These are phyloP conservation scores for Aspergillus egyptiacus DNA, from an alignment of 495 filamentous ascomycete genomes.

Conservation along the genomic window DNA sequence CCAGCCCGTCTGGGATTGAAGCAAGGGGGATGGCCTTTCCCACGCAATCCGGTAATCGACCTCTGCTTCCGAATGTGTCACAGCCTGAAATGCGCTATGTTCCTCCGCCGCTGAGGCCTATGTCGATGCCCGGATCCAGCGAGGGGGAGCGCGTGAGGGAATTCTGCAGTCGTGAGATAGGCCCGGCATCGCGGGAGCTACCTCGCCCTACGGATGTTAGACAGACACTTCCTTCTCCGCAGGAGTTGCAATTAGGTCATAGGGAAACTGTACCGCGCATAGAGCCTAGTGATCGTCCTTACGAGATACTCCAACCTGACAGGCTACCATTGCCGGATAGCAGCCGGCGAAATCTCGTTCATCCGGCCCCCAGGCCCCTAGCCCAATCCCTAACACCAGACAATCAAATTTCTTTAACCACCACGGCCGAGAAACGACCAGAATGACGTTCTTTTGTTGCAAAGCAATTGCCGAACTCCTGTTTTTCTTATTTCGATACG, in stretches of 20 bases:
- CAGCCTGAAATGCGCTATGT: constrained; percentile 15
- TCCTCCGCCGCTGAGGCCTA: constrained; percentile 11
- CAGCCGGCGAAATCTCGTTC: constrained; percentile 21
- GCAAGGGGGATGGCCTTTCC: constrained; percentile 3
- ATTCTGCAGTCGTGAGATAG: constrained; percentile 21
- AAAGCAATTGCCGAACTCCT: neutral
- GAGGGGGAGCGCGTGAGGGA: constrained; percentile 20
- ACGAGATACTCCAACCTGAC: constrained; percentile 21
- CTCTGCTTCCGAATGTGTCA: neutral
- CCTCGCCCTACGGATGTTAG: constrained; percentile 30
- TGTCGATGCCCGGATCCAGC: constrained; percentile 8
- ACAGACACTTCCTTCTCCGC: constrained; percentile 32
- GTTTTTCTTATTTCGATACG: constrained; percentile 10
- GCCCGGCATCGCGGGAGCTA: constrained; percentile 28
- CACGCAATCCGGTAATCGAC: constrained; percentile 8
- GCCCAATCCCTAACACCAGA: constrained; percentile 12
- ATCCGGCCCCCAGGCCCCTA: constrained; percentile 12
- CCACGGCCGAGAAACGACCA: constrained; percentile 17
- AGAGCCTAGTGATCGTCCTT: constrained; percentile 16
- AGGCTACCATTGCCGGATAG: constrained; percentile 28
- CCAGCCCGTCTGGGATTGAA: constrained; percentile 25
- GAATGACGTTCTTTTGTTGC: constrained; percentile 14
- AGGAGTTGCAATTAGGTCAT: constrained; percentile 29
- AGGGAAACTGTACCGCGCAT: constrained; percentile 26
- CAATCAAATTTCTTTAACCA: constrained; percentile 10